These are phyloP conservation scores for Pichia norvegensis DNA, from an alignment of 1,139 yeast genomes.

Conservation along the genomic window DNA sequence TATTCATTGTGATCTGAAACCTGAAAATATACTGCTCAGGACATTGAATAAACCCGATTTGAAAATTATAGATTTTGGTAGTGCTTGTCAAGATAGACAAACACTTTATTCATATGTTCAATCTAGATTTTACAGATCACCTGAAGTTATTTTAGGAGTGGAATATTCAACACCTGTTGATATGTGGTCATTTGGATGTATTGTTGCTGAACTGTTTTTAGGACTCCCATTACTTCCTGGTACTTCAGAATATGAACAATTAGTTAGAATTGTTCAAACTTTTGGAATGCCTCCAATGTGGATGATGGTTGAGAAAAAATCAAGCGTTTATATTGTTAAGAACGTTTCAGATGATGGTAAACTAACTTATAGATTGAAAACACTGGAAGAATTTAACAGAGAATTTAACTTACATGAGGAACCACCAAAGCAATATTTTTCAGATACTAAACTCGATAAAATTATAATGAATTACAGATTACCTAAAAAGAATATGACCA, in stretches of 20 bases:
- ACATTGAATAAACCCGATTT: constrained; percentile 81
- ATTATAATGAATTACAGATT: constrained; percentile 68
- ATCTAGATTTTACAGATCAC: constrained; percentile 90
- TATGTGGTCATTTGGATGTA: constrained; percentile 98
- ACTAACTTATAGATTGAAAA: constrained; percentile 39
- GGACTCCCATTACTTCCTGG: constrained; percentile 97
- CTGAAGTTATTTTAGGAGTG: constrained; percentile 87
- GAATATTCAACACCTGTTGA: constrained; percentile 91
- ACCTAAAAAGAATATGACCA: constrained; percentile 65
- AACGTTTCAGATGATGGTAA: constrained; percentile 22
- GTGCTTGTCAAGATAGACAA: constrained; percentile 88
- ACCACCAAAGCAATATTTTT: constrained; percentile 79
- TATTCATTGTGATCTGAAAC: constrained; percentile 94
- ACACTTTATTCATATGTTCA: constrained; percentile 92
- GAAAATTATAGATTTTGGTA: constrained; percentile 93
- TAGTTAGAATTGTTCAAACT: constrained; percentile 74
- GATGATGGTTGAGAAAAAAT: constrained; percentile 92
- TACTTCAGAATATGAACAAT: constrained; percentile 84
- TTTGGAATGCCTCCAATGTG: constrained; percentile 86
- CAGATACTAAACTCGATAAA: constrained; percentile 63
- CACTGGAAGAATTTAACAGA: constrained; percentile 50
- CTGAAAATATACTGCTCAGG: constrained; percentile 82
- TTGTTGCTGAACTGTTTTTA: constrained; percentile 83
- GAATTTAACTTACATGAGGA: constrained; percentile 57
- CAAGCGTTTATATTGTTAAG: constrained; percentile 61